Evolutionary conservation across 2,329 filamentous ascomycete genomes (phyloP), one percentile per base, ranked within the genome.

Genomic region (Penicillium brevicompactum): DNA sequence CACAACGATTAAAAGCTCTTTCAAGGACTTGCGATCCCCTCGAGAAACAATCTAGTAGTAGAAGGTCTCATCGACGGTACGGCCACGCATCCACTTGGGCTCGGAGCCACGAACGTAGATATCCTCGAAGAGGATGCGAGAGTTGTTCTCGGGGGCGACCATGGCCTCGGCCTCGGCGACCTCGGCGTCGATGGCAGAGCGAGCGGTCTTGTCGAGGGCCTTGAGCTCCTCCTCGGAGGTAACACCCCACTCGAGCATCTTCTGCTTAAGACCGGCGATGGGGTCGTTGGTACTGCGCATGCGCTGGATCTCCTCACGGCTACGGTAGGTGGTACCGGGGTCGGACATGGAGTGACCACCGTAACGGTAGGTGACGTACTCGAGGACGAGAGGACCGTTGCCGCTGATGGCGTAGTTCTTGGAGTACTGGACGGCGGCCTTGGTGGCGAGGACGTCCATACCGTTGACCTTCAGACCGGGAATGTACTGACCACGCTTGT

Each of bases 321-420:
- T 97, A 78, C 92, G 89, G 89, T 99, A 99, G 70, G 94, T 97
- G 77, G 94, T 99, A 77, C 94, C 94, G 57, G 94, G 94, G 78
- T 99, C 94, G 73, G 93, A 97, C 94, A 99, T 99, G 80, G 92
- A 97, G 88, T 99, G 94, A 67, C 94, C 94, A 76, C 94, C 94
- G 78, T 99, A 99, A 72, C 94, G 87, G 88, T 99, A 99, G 70
- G 94, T 99, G 73, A 99, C 92, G 78, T 96, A 99, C 82, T 99
- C 94, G 77, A 96, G 89, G 70, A 99, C 94, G 61, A 99, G 84
- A 64, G 94, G 94, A 60, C 93, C 93, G 77, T 96, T 92, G 76
- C 89, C 92, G 59, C 85, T 82, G 57, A 83, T 80, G 63, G 91
- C 89, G 83, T 88, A 96, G 73, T 96, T 85, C 83, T 94, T 96